Percentiles rank a stretch among this genome's conserved stretches.
Conservation (phyloP, 176 grass and related monocot species). For the Chloris gayana region DNA sequence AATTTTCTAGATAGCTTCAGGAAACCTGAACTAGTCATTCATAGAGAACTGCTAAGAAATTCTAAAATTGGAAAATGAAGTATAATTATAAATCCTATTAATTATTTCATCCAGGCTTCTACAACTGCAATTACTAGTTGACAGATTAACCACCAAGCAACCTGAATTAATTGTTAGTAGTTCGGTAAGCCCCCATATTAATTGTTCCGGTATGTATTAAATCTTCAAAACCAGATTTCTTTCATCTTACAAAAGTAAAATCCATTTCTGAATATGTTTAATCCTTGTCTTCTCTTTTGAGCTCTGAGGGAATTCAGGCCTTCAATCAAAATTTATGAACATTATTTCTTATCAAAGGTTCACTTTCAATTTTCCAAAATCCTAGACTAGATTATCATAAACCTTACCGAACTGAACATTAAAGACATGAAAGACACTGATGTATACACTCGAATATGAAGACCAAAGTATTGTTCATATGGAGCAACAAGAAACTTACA, state of each 20-base stretch:
- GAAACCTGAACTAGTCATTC: not conserved
- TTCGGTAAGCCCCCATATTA: not conserved
- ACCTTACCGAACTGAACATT: not conserved
- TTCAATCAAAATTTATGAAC: not conserved
- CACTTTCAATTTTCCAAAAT: constrained; percentile 7
- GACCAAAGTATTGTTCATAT: constrained; percentile 20
- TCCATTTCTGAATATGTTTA: not conserved
- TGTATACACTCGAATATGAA: constrained; percentile 25
- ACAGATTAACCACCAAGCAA: not conserved
- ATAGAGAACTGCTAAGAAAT: not conserved
- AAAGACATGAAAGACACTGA: not conserved
- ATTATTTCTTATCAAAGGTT: not conserved
- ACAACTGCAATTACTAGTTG: not conserved
- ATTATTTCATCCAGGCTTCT: not conserved
- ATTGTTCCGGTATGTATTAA: not conserved
- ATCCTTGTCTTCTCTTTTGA: not conserved
- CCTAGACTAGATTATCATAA: not conserved
- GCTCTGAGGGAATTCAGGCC: not conserved
- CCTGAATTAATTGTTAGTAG: too few relatives aligned
- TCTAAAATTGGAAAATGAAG: not conserved
- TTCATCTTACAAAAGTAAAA: not conserved
- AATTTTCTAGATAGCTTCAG: not conserved
- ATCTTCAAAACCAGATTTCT: not conserved
- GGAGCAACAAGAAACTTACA: constrained; percentile 37
- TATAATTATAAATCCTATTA: not conserved